These are phyloP conservation scores for Urostyla sp. DNA, from an alignment of 73 alveolate genomes.

Conservation along the genomic window DNA sequence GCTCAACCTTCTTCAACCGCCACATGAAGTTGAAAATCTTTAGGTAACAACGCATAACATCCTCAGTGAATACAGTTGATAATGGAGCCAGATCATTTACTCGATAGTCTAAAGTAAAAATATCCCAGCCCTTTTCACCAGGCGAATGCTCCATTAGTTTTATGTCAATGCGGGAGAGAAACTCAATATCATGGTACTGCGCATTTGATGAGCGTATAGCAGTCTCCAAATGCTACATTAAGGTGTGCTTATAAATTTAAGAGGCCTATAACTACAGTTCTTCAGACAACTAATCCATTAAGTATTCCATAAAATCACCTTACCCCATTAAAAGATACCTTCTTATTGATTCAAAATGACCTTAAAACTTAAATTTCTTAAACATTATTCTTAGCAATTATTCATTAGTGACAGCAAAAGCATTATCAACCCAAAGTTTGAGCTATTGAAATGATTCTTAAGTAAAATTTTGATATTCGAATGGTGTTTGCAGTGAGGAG, in stretches of 20 bases:
- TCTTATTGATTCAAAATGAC: slow-evolving; percentile 83
- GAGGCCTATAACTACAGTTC: slow-evolving; percentile 92
- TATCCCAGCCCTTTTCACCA: slow-evolving; percentile 98
- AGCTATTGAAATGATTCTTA: slow-evolving; percentile 53
- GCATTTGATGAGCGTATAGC: slow-evolving; percentile 90
- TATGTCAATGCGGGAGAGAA: slow-evolving; percentile 86
- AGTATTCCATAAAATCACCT: slow-evolving; percentile 96
- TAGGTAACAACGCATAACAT: slow-evolving; percentile 85
- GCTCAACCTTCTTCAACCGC: slow-evolving; percentile 93
- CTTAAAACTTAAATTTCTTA: slow-evolving; percentile 79
- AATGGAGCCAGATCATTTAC: slow-evolving; percentile 92
- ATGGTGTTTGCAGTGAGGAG: slow-evolving; percentile 70
- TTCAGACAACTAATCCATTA: slow-evolving; percentile 92
- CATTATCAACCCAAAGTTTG: slow-evolving; percentile 80
- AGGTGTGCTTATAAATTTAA: slow-evolving; percentile 86
- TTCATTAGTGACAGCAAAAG: slow-evolving; percentile 87
- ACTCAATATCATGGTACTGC: slow-evolving; percentile 86
- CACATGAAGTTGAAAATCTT: slow-evolving; percentile 93
- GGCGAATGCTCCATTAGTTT: slow-evolving; percentile 89
- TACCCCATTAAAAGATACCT: slow-evolving; percentile 92
- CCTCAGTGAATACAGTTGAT: slow-evolving; percentile 85
- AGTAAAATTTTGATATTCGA: slow-evolving; percentile 61
- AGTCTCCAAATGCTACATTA: slow-evolving; percentile 84
- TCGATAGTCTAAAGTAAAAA: slow-evolving; percentile 94
- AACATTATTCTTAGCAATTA: slow-evolving; percentile 83